Conservation (phyloP, 495 filamentous ascomycete genomes). For the Aspergillus kassunensis region DNA sequence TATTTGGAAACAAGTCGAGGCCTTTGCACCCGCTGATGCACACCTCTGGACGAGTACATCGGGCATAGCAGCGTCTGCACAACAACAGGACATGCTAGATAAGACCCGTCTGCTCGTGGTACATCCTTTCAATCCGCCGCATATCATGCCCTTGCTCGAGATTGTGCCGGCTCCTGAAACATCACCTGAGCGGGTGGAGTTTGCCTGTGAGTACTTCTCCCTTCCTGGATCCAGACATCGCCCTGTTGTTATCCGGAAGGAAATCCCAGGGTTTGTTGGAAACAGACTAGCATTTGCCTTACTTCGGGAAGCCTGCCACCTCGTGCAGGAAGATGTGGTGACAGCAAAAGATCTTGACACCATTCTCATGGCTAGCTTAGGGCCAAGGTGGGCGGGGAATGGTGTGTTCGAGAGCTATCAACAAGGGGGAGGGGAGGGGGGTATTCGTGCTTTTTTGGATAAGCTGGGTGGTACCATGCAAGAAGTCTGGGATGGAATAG, state of each 20-base stretch:
- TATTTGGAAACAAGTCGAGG: constrained; percentile 48
- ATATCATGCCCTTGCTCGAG: constrained; percentile 61
- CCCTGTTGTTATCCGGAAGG: constrained; percentile 51
- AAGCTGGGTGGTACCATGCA: constrained; percentile 56
- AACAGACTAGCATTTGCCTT: constrained; percentile 50
- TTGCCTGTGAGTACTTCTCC: constrained; percentile 47
- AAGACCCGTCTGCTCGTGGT: constrained; percentile 48
- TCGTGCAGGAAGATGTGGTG: constrained; percentile 46
- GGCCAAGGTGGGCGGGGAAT: constrained; percentile 54
- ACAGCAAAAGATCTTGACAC: constrained; percentile 43
- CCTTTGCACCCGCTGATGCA: constrained; percentile 27
- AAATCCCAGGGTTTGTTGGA: constrained; percentile 50
- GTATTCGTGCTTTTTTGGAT: constrained; percentile 50
- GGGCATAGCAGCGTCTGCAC: constrained; percentile 50
- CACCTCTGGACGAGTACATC: constrained; percentile 57
- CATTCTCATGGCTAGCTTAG: constrained; percentile 46
- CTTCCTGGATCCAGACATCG: constrained; percentile 38
- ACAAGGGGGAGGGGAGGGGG: constrained; percentile 54
- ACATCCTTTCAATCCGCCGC: constrained; percentile 62
- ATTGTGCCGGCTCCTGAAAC: constrained; percentile 50
- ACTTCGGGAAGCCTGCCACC: constrained; percentile 42
- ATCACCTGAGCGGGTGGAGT: constrained; percentile 30
- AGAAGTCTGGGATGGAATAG: constrained; percentile 50
- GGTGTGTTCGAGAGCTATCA: constrained; percentile 60
- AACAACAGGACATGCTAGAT: constrained; percentile 35